Conservation (phyloP, 257 asterid genomes). For the Nicotiana attenuata region DNA sequence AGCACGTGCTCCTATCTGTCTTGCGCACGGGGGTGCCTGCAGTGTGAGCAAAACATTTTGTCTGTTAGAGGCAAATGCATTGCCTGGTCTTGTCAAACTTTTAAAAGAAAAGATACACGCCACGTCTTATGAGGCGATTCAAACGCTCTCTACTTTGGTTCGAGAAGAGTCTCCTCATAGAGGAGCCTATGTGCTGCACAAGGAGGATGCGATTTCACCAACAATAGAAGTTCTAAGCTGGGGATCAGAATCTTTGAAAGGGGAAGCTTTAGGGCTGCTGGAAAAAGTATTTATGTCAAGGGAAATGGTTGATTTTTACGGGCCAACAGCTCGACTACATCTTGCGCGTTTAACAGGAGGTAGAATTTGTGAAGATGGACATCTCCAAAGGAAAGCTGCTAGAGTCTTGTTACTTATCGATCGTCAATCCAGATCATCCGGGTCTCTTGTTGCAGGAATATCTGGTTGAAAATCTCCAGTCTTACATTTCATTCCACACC, state of each 20-base stretch:
- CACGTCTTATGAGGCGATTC: constrained; percentile 60
- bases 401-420: constrained; percentile 46
- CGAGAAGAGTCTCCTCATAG: constrained; percentile 50
- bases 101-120: constrained; percentile 42
- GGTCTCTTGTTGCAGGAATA: constrained; percentile 30
- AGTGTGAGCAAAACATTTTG: constrained; percentile 42
- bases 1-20: constrained; percentile 23
- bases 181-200: constrained; percentile 50
- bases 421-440: constrained; percentile 46
- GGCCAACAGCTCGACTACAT: constrained; percentile 31
- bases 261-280: constrained; percentile 44
- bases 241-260: constrained; percentile 55
- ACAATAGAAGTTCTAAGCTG: constrained; percentile 45
- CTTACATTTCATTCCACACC: background rate
- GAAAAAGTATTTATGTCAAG: constrained; percentile 45
- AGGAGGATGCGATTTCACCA: constrained; percentile 33
- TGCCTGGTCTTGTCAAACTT: constrained; percentile 38
- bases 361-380: constrained; percentile 38
- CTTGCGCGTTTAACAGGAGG: constrained; percentile 47
- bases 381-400: constrained; percentile 59
- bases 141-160: constrained; percentile 58
- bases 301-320: constrained; percentile 51
- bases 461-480: background rate
- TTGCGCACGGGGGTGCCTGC: constrained; percentile 48
- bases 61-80: constrained; percentile 38